These are phyloP conservation scores for Davidsoniella eucalypti DNA, from an alignment of 2,329 filamentous ascomycete species.

Conservation along the genomic window DNA sequence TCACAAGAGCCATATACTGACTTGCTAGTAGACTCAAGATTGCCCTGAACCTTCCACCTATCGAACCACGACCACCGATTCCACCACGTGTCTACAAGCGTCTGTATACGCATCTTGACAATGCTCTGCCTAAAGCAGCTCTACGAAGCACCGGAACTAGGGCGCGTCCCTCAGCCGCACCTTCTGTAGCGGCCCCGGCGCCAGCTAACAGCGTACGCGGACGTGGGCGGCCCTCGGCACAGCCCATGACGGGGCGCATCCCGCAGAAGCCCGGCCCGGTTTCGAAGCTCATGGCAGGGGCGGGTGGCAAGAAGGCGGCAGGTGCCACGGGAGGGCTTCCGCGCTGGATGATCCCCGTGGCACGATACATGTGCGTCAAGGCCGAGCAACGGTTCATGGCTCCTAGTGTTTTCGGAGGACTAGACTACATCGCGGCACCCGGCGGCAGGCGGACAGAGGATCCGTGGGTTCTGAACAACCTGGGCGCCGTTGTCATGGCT, in stretches of 20 bases:
- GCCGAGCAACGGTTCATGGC: constrained; percentile 45
- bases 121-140: constrained; percentile 36
- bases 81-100: constrained; percentile 70
- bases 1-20: neutral
- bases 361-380: constrained; percentile 44
- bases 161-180: constrained; percentile 22
- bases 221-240: neutral
- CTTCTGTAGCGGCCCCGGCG: neutral
- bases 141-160: constrained; percentile 11
- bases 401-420: constrained; percentile 58
- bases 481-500: constrained; percentile 40
- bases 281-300: constrained; percentile 25
- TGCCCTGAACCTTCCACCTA: constrained; percentile 56
- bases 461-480: constrained; percentile 31
- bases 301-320: constrained; percentile 18
- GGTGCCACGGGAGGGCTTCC: constrained; percentile 27
- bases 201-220: neutral
- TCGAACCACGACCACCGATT: constrained; percentile 60
- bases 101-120: constrained; percentile 65
- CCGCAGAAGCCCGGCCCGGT: constrained; percentile 31
- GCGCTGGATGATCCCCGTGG: constrained; percentile 52
- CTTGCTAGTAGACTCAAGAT: constrained; percentile 50
- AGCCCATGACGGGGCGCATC: constrained; percentile 18
- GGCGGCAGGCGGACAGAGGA: constrained; percentile 29
- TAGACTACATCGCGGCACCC: constrained; percentile 38